These are phyloP conservation scores for Colletotrichum zoysiae DNA, from an alignment of 2,329 filamentous ascomycete species.

Conservation along the genomic window DNA sequence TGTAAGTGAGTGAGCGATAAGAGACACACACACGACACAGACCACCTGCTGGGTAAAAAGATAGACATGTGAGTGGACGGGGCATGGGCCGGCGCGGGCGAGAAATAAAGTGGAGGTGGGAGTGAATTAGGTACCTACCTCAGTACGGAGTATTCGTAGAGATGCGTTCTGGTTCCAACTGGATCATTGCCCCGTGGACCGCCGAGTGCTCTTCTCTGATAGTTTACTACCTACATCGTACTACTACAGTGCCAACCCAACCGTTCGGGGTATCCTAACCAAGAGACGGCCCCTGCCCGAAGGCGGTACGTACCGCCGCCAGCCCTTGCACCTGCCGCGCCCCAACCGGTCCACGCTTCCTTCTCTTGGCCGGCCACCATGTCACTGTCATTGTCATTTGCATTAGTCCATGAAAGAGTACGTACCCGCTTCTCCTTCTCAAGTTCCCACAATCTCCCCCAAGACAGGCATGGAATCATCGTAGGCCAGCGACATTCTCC, in stretches of 20 bases:
- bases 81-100: slow-evolving; percentile 19
- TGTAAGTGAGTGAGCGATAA: slow-evolving; percentile 40
- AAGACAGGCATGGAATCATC: background rate
- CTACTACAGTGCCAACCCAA: slow-evolving; percentile 7
- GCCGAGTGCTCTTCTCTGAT: background rate
- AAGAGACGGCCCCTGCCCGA: background rate
- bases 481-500: background rate
- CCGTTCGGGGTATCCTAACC: slow-evolving; percentile 32
- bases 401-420: slow-evolving; percentile 39
- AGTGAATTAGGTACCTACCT: slow-evolving; percentile 7
- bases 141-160: background rate
- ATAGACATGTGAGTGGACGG: slow-evolving; percentile 41
- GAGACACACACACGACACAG: slow-evolving; percentile 29
- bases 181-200: slow-evolving; percentile 1
- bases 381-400: slow-evolving; percentile 37
- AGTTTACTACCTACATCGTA: no score
- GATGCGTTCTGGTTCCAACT: slow-evolving; percentile 11
- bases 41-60: slow-evolving; percentile 22
- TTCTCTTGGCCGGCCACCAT: slow-evolving; percentile 13
- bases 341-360: slow-evolving; percentile 28
- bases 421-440: slow-evolving; percentile 25
- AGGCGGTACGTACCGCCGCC: slow-evolving; percentile 26
- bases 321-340: slow-evolving; percentile 30
- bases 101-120: slow-evolving; percentile 22
- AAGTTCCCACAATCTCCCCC: background rate